phyloP scores from a whole-genome alignment of 495 filamentous ascomycete genomes.

The Endocarpon pusillum region DNA sequence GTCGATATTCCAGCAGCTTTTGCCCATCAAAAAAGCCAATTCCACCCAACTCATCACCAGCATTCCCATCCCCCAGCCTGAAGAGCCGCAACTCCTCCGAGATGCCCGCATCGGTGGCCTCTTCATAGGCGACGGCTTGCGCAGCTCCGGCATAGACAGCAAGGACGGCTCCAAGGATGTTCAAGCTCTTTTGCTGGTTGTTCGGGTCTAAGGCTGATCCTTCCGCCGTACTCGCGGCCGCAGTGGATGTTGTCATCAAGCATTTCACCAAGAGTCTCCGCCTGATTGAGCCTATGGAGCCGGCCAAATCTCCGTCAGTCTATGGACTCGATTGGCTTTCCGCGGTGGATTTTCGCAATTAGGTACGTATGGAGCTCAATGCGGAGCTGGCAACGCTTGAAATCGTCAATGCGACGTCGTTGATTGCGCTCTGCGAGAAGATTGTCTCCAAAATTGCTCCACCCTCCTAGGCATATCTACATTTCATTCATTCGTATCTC shows the following conservation, averaged over 20 bases:
- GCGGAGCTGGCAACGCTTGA: slow-evolving; percentile 3
- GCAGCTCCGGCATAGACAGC: neutral
- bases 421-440: slow-evolving; percentile 2
- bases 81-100: slow-evolving; percentile 7
- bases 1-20: slow-evolving; percentile 1
- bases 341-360: slow-evolving; percentile 18
- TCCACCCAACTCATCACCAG: slow-evolving; percentile 15
- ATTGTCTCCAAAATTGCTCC: slow-evolving; percentile 3
- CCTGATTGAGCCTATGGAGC: slow-evolving; percentile 11
- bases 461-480: too few species aligned
- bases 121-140: neutral
- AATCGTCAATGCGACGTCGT: neutral
- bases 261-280: slow-evolving; percentile 10
- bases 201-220: neutral
- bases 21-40: slow-evolving; percentile 1
- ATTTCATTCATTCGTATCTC: too few species aligned
- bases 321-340: slow-evolving; percentile 17
- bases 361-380: slow-evolving; percentile 3
- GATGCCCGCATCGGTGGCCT: slow-evolving; percentile 9
- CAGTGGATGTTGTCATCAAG: slow-evolving; percentile 5
- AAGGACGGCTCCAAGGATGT: neutral
- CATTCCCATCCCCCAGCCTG: slow-evolving; percentile 7
- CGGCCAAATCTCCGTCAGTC: slow-evolving; percentile 6
- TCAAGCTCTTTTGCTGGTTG: neutral
- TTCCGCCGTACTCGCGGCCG: neutral